Percentiles rank a stretch among this genome's conserved stretches.
phyloP scores from a whole-genome alignment of 352 stramenopile species.

The Globisporangium acanthophoron region DNA sequence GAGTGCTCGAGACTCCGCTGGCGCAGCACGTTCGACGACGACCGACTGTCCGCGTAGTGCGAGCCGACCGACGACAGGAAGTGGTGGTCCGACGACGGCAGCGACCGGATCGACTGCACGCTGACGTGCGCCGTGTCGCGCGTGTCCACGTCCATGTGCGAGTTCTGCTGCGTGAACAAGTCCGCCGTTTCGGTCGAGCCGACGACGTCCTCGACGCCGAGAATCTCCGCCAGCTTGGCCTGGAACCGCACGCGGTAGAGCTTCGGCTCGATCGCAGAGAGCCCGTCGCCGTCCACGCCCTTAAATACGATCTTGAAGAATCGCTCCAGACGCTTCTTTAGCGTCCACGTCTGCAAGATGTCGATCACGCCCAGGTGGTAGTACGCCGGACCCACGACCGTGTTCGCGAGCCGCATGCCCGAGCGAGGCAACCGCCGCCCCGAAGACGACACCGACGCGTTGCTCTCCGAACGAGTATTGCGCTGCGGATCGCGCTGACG shows the following conservation, averaged over 20 bases:
- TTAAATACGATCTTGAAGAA: constrained; percentile 87
- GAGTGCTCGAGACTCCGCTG: constrained; percentile 53
- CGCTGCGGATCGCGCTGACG: constrained; percentile 34
- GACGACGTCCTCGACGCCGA: constrained; percentile 72
- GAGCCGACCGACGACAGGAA: constrained; percentile 50
- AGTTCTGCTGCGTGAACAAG: constrained; percentile 81
- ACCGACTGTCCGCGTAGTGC: constrained; percentile 56
- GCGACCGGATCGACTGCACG: constrained; percentile 65
- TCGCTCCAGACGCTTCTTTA: constrained; percentile 82
- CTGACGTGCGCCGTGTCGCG: constrained; percentile 44
- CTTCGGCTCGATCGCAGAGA: constrained; percentile 81
- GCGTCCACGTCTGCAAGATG: constrained; percentile 88
- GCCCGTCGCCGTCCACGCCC: constrained; percentile 66
- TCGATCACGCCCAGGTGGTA: constrained; percentile 91
- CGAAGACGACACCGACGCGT: constrained; percentile 59
- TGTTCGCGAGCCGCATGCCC: constrained; percentile 83
- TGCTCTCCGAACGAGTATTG: constrained; percentile 48
- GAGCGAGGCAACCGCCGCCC: constrained; percentile 63
- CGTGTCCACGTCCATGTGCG: constrained; percentile 85
- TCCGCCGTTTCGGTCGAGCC: constrained; percentile 26
- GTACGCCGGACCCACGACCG: constrained; percentile 82
- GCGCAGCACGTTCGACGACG: constrained; percentile 36
- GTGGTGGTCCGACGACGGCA: constrained; percentile 61
- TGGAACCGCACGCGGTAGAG: constrained; percentile 86
- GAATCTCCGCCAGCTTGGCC: constrained; percentile 82